Evolutionary conservation across 345 rosid genomes (phyloP), one percentile per base, ranked within the genome.

Genomic region (Hibiscus tridactylites): DNA sequence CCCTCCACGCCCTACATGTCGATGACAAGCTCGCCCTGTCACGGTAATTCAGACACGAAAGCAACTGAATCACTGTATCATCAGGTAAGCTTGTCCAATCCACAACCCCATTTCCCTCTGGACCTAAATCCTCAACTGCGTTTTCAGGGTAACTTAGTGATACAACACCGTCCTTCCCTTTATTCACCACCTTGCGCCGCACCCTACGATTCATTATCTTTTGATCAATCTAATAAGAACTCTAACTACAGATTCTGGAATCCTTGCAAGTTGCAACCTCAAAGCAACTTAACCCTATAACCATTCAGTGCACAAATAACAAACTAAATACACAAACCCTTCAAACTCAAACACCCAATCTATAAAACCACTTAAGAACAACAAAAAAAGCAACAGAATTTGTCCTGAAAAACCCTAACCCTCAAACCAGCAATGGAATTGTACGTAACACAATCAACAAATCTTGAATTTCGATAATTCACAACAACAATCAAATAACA

Each of bases 21-120:
- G 92, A 89, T 12, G 91, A 80, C 76, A 91, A 82, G 70, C 85
- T 89, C 28, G 91, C 92, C 54, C 95, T 85, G 74, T 91, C 95
- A 2, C 97, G 86, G 64, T 91, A 89, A 78, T 88, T 91, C 74
- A 91, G 75, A 79, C 84, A 74, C 3, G 88, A 80, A 80, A 89
- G 83, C 73, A 89, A 79, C 78, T 86, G 92, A 77, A 91, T 80
- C 75, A 84, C 87, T 2, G 92, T 85, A 73, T 89, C 97, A 83
- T 91, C 86, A 13, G 95, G 88, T 79, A 91, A 78, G 76, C 82
- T 68, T 58, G 86, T 85, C 92, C 95, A 88, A 82, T 88, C 87
- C 33, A 81, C 87, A 71, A 39, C 62, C 39, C 68, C 80, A 75
- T 78, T 77, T 21, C 73, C 70, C 70, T 77, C 79, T 44, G 79